These are phyloP conservation scores for Candida quercuum DNA, from an alignment of 805 yeast genomes.

Conservation along the genomic window DNA sequence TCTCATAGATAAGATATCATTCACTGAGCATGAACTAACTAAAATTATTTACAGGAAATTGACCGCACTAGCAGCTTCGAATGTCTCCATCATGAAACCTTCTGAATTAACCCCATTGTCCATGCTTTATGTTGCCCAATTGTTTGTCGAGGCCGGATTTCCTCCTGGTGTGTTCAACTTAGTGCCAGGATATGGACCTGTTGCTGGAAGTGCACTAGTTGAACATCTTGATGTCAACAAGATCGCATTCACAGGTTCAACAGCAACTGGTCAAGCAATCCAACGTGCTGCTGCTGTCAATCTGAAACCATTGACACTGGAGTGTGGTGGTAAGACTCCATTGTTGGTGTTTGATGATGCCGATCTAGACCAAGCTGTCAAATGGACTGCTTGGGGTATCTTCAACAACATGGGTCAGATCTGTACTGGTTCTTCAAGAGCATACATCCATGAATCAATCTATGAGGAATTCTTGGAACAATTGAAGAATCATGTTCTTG, in stretches of 20 bases:
- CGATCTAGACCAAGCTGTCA: conserved; percentile 39
- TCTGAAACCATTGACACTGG: conserved; percentile 43
- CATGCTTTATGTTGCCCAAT: conserved; percentile 35
- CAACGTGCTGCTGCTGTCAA: conserved; percentile 37
- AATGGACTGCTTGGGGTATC: conserved; percentile 51
- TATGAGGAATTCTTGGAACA: conserved; percentile 44
- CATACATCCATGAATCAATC: conserved; percentile 48
- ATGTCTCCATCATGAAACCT: conserved; percentile 41
- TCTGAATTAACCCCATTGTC: conserved; percentile 48
- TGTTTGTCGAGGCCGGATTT: conserved; percentile 39
- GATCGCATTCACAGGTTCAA: conserved; percentile 53
- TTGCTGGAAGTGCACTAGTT: conserved; percentile 41
- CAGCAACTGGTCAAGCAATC: conserved; percentile 41
- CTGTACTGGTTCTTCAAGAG: conserved; percentile 59
- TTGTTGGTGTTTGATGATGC: conserved; percentile 43
- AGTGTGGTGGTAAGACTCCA: conserved; percentile 51
- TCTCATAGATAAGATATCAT: too few relatives aligned
- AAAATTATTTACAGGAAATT: too few relatives aligned
- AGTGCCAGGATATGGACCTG: conserved; percentile 38
- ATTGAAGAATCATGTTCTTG: conserved; percentile 29
- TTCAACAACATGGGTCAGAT: conserved; percentile 61
- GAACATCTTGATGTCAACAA: conserved; percentile 41
- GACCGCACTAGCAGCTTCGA: conserved; percentile 43
- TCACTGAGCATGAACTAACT: too few relatives aligned
- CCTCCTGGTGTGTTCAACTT: conserved; percentile 48